Evolutionary conservation across 148 eudicot species (phyloP), one percentile per base, ranked within the genome.

Genomic region (Chenopodium album): DNA sequence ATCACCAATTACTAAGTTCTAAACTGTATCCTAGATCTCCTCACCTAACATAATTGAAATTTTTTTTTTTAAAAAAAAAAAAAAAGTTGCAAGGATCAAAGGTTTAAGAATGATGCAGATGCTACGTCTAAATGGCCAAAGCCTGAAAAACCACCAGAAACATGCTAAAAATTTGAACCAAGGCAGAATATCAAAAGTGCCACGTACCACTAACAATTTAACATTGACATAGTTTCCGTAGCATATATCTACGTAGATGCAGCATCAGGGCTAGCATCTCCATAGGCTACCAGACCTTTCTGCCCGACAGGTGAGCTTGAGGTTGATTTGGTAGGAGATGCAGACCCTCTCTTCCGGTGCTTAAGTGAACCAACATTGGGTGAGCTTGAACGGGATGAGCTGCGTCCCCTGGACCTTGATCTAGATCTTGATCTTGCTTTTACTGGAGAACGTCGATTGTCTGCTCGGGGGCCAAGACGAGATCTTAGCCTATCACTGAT

Each of bases 221-320:
- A 56, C 54, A 50, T 50, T 9, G 52, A 50, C 54, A 50, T 9
- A 31, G 5, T 9, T 71, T 22, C 17, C 7, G 22, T 9, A 26
- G 23, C 23, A 32, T 22, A 8, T 75, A 77, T 76, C 90, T 88
- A 90, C 79, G 78, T 84, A 3, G 87, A 80, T 37, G 86, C 91
- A 79, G 82, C 88, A 67, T 88, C 89, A 9, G 97, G 95, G 85
- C 94, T 94, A 56, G 79, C 72, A 86, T 94, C 99, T 59, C 90
- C 99, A 73, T 97, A 97, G 34, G 98, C 90, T 19, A 97, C 99
- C 82, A 97, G 86, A 71, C 99, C 97, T 80, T 89, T 89, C 75
- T 86, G 90, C 52, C 83, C 88, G 19, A 79, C 84, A 46, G 97
- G 97, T 64, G 98, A 91, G 87, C 91, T 92, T 26, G 99, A 94